Base-by-base conservation (phyloP, 208 protist genomes). In the Tritrichomonas foetus region DNA sequence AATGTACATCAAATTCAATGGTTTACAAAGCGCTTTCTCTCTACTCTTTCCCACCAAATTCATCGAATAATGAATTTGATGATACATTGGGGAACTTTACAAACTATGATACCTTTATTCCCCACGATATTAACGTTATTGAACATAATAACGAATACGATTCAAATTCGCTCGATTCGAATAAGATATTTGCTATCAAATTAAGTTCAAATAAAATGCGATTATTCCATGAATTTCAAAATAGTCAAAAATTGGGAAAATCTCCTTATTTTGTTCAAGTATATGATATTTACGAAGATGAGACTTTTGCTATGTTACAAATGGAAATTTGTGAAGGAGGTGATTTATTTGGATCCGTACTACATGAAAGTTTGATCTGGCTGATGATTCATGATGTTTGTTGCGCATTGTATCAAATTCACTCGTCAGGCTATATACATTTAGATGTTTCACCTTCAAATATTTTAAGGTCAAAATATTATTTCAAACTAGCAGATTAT, bases 191-290 rank as follows among this genome's bases (percentile, higher is more conserved):
- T 27, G 69, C 69, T 25, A 13, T 75, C 22, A 75, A 75, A 75
- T 27, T 75, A 25, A 36, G 22, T 13, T 47, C 11, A n/a, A 27
- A 75, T 75, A 75, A 75, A 75, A 47, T 36, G 36, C 22, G 69
- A 75, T 47, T 75, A 44, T 33, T 75, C 33, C 33, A 75, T 47
- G 69, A 75, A 75, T 75, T 75, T 75, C 69, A 75, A 75, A 75
- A 75, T 27, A 13, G 69, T 47, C 36, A 11, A 13, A 44, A 75
- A 27, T 16, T 75, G 20, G n/a, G 5, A 75, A 75, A 44, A 13
- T 75, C 69, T 20, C 36, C 20, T 47, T 75, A 75, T 41, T 44
- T 75, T 5, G 69, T 75, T 0, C 22, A 75, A 75, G 36, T 36
- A 75, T 75, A 36, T 36, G 22, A 75, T 47, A 75, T 75, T 36